These are phyloP conservation scores for Onygenales sp. DNA, from an alignment of 2,329 filamentous ascomycete species.

Conservation along the genomic window DNA sequence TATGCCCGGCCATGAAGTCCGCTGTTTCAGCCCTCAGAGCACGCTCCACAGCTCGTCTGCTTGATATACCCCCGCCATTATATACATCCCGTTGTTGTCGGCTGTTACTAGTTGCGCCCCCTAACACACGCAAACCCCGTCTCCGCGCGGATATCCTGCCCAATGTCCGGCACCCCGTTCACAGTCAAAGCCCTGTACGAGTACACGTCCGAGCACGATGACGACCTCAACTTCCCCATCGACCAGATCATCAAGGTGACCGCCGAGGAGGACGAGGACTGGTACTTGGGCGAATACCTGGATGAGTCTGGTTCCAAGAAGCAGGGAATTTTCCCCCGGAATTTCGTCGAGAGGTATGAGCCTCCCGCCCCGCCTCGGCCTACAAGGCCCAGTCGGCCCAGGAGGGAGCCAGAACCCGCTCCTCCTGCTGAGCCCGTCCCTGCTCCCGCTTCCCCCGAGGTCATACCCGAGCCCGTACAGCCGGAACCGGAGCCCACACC, in stretches of 20 bases:
- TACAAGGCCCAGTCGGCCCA: slow-evolving; percentile 57
- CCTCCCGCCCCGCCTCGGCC: slow-evolving; percentile 83
- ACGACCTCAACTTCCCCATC: slow-evolving; percentile 77
- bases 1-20: too few relatives aligned
- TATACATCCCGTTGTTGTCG: too few relatives aligned
- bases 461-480: slow-evolving; percentile 19
- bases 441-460: slow-evolving; percentile 19
- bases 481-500: slow-evolving; percentile 27
- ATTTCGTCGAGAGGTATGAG: slow-evolving; percentile 96
- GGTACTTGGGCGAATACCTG: slow-evolving; percentile 82
- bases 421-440: slow-evolving; percentile 26
- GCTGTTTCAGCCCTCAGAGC: too few relatives aligned
- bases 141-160: slow-evolving; percentile 25
- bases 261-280: slow-evolving; percentile 84
- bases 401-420: slow-evolving; percentile 47
- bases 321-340: slow-evolving; percentile 86
- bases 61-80: too few relatives aligned
- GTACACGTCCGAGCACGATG: slow-evolving; percentile 84
- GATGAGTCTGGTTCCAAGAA: slow-evolving; percentile 64
- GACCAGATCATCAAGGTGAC: slow-evolving; percentile 92
- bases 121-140: too few relatives aligned
- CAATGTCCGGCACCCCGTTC: slow-evolving; percentile 65
- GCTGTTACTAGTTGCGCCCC: too few relatives aligned
- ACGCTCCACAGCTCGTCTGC: too few relatives aligned
- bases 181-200: slow-evolving; percentile 95